phyloP scores from a whole-genome alignment of 139 green algal species.

The Gonium pectorale region DNA sequence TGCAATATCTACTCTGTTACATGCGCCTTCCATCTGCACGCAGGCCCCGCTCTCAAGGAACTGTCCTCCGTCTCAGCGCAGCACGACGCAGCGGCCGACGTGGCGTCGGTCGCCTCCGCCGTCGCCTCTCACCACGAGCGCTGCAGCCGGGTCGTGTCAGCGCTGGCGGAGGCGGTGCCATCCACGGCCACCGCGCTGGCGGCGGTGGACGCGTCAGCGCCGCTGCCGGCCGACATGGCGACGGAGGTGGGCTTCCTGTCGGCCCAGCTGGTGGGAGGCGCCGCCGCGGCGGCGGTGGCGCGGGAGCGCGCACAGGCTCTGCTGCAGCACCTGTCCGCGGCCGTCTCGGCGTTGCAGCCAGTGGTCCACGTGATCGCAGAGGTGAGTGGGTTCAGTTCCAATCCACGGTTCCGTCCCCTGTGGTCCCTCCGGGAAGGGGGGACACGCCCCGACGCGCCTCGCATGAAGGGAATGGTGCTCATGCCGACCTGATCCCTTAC shows the following conservation, averaged over 20 bases:
- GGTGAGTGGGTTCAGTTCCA: too few relatives aligned
- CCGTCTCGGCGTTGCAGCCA: conserved; percentile 34
- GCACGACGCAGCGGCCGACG: conserved; percentile 39
- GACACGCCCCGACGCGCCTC: too few relatives aligned
- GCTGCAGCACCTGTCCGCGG: conserved; percentile 41
- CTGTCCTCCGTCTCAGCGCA: conserved; percentile 38
- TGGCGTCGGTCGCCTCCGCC: conserved; percentile 35
- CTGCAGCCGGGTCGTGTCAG: conserved; percentile 32
- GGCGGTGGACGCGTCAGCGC: conserved; percentile 11
- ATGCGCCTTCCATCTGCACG: neutral
- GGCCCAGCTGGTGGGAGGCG: conserved; percentile 27
- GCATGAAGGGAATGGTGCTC: too few relatives aligned
- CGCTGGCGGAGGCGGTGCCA: conserved; percentile 40
- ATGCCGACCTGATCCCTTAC: too few relatives aligned
- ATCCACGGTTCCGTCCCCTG: too few relatives aligned
- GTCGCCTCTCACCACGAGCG: conserved; percentile 13
- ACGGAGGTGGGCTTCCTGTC: conserved; percentile 45
- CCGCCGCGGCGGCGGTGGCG: conserved; percentile 16
- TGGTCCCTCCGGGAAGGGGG: too few relatives aligned
- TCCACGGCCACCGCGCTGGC: conserved; percentile 27
- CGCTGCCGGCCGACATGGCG: conserved; percentile 10
- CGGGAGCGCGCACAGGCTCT: conserved; percentile 19
- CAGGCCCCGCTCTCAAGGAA: conserved; percentile 44
- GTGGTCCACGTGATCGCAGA: conserved; percentile 29
- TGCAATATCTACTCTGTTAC: neutral